Evolutionary conservation across 2,329 filamentous ascomycete species (phyloP).

Genomic region (Botrytis deweyae): DNA sequence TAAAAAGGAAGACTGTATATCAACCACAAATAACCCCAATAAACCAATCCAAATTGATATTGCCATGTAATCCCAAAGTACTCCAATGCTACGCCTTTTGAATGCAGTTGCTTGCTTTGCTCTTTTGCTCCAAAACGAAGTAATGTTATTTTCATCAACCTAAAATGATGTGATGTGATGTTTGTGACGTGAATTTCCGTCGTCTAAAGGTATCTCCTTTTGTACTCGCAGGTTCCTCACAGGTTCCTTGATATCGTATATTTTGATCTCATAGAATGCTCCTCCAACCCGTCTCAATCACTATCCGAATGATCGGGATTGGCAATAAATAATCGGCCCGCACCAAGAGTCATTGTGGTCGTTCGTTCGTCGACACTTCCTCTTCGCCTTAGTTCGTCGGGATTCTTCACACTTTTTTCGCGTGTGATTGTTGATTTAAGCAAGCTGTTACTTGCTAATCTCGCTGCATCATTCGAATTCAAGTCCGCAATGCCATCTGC

Average conservation of each 20-base stretch:
- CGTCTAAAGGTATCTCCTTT: slow-evolving; percentile 25
- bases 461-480: slow-evolving; percentile 42
- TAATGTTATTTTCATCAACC: background rate
- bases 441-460: slow-evolving; percentile 58
- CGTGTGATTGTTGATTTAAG: slow-evolving; percentile 58
- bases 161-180: background rate
- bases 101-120: slow-evolving; percentile 16
- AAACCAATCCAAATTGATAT: slow-evolving; percentile 23
- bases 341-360: slow-evolving; percentile 62
- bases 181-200: slow-evolving; percentile 11
- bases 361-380: slow-evolving; percentile 83
- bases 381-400: slow-evolving; percentile 70
- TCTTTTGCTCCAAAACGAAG: slow-evolving; percentile 8
- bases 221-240: background rate
- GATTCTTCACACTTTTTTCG: slow-evolving; percentile 64
- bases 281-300: slow-evolving; percentile 29
- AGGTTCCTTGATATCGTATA: background rate
- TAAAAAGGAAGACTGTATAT: slow-evolving; percentile 8
- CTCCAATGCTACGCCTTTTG: slow-evolving; percentile 19
- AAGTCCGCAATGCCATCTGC: slow-evolving; percentile 62
- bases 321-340: slow-evolving; percentile 76
- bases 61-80: slow-evolving; percentile 21
- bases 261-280: background rate
- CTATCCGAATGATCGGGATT: slow-evolving; percentile 63
- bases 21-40: background rate